phyloP scores from a whole-genome alignment of 2,329 filamentous ascomycete genomes.

The Monilinia laxa region DNA sequence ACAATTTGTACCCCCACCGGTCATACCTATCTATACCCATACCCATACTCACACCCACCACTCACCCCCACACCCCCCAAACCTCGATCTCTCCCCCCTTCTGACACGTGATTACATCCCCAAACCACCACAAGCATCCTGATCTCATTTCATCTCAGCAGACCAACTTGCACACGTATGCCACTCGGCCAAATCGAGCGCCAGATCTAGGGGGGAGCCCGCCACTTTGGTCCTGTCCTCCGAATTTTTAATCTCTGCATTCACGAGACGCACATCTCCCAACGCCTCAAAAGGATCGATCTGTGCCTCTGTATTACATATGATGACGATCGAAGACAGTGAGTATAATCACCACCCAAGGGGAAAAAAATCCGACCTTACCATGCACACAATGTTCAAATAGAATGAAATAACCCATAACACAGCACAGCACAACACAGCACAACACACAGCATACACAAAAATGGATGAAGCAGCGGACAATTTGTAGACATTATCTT shows the following conservation, averaged over 20 bases:
- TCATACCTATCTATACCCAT: no score
- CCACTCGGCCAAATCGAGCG: background rate
- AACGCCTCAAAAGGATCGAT: conserved; percentile 10
- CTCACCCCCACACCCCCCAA: background rate
- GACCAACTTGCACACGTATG: background rate
- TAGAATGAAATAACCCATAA: background rate
- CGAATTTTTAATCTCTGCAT: background rate
- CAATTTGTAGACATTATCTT: conserved; percentile 7
- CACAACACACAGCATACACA: background rate
- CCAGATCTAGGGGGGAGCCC: background rate
- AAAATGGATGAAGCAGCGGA: background rate
- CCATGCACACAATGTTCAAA: background rate
- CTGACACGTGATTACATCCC: background rate
- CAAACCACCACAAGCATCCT: background rate
- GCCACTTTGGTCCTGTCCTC: conserved; percentile 6
- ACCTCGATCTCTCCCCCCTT: background rate
- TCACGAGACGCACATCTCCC: conserved; percentile 1
- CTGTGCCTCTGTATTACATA: background rate
- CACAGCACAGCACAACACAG: conserved; percentile 12
- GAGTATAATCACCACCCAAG: background rate
- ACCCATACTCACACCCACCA: no score
- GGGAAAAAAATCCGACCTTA: background rate
- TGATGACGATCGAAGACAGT: conserved; percentile 9
- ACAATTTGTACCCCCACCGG: background rate
- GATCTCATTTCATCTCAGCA: background rate